Percentiles rank a stretch among this genome's conserved stretches.
Conservation (phyloP, 176 grass and related monocot species). For the Bothriochloa decipiens region DNA sequence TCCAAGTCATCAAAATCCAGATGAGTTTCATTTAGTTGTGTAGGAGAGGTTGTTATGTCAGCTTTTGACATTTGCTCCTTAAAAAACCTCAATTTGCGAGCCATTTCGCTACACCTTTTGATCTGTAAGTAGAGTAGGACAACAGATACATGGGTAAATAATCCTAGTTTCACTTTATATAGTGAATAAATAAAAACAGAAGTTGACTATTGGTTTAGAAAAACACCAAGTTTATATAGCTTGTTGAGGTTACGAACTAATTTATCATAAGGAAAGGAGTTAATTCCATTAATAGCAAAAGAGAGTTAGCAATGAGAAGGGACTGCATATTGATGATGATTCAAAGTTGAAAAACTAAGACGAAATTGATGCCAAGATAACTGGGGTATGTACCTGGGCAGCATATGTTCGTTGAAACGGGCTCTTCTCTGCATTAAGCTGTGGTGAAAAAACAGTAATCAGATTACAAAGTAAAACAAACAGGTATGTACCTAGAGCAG, state of each 20-base stretch:
- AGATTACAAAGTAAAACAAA: constrained; percentile 24
- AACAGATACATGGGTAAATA: not conserved
- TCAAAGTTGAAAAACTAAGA: not conserved
- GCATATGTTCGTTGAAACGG: constrained; percentile 95
- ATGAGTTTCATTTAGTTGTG: constrained; percentile 47
- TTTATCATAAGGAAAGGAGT: not conserved
- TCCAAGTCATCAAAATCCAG: constrained; percentile 81
- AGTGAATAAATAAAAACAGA: not conserved
- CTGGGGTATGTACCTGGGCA: constrained; percentile 66
- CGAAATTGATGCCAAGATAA: not conserved
- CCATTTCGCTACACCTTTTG: constrained; percentile 96
- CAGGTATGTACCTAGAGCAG: not conserved
- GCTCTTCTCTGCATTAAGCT: constrained; percentile 98
- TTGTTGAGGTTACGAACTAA: not conserved
- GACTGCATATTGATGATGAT: not conserved
- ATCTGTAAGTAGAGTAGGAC: constrained; percentile 56
- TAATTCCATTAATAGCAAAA: not conserved
- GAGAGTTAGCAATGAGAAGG: not conserved
- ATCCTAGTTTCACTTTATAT: not conserved
- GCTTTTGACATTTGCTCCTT: constrained; percentile 88
- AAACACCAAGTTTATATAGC: constrained; percentile 25
- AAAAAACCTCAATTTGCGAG: constrained; percentile 81
- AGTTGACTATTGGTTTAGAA: not conserved
- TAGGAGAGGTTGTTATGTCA: constrained; percentile 50
- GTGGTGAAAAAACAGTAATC: constrained; percentile 34